Evolutionary conservation across 2,329 filamentous ascomycete species (phyloP), one percentile per base, ranked within the genome.

Genomic region (Ilyonectria destructans): DNA sequence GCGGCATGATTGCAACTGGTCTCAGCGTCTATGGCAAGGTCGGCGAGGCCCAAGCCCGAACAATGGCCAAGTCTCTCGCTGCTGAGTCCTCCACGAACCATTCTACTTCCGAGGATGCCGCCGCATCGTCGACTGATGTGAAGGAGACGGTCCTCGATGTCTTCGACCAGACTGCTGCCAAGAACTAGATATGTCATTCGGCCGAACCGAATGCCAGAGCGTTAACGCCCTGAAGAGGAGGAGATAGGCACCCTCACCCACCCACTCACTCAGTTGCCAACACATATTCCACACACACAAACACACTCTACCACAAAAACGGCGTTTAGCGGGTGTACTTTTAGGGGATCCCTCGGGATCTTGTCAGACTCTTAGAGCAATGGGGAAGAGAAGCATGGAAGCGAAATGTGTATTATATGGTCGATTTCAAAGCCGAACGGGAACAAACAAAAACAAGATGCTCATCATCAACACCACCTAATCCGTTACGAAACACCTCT

Each of bases 21-120:
- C 91, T 99, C 86, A 93, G 95, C 62, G 95, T 99, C 19, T 99
- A 97, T 80, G 94, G 96, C 67, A 98, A 97, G 81, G 93, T 99
- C 51, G 94, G 90, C 74, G 90, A 96, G 77, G 89, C 91, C 1
- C 94, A 97, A 82, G 89, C 90, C 29, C 92, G 89, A 79, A 85
- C 86, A 12, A 87, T 93, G 81, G 89, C 90, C 6, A 86, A 86
- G 71, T 85, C 86, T 75, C 66, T 83, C 2, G 77, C 87, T 21
- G 81, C 87, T 21, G 81, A 84, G 56, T 74, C 80, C 49, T 57
- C 72, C 7, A 67, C 69, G 54, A 69, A 63, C n/a, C 67, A 71
- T 57, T 54, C 69, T n/a, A 58, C 71, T 17, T 74, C 70, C 3
- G 69, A 75, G 29, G 60, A 71, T 7, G 26, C 31, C 10, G 61